Evolutionary conservation across 768 basidiomycete genomes (phyloP).

Genomic region (Leccinum incarnatum): DNA sequence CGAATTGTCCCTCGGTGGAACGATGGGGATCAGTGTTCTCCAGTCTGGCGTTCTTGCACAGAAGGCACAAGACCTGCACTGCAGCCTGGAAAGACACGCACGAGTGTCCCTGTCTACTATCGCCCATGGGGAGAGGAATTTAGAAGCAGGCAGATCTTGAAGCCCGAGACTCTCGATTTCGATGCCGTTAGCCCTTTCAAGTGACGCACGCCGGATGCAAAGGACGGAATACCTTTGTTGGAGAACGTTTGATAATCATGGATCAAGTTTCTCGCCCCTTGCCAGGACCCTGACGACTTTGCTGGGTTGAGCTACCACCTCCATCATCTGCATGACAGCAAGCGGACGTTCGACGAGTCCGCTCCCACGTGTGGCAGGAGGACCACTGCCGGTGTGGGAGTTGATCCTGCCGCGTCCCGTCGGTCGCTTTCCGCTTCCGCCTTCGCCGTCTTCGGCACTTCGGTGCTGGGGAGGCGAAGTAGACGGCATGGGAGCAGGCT

Average conservation of each 20-base stretch:
- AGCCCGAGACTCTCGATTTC: constrained; percentile 18
- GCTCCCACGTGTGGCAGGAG: constrained; percentile 23
- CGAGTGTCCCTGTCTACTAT: constrained; percentile 21
- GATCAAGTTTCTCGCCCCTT: constrained; percentile 81
- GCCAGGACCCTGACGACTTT: constrained; percentile 78
- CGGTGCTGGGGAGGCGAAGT: constrained; percentile 19
- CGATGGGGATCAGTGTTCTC: constrained; percentile 16
- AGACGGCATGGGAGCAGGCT: constrained; percentile 29
- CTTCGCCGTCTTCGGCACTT: constrained; percentile 34
- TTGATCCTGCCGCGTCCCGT: constrained; percentile 29
- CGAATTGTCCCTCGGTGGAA: constrained; percentile 21
- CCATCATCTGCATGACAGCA: constrained; percentile 82
- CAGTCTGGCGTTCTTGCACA: constrained; percentile 17
- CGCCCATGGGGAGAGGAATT: constrained; percentile 10
- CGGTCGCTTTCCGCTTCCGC: constrained; percentile 26
- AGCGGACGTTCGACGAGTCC: constrained; percentile 74
- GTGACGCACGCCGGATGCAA: not conserved
- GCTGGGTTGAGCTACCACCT: constrained; percentile 67
- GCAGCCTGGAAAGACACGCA: constrained; percentile 25
- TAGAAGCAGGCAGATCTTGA: constrained; percentile 19
- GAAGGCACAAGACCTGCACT: constrained; percentile 13
- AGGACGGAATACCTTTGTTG: constrained; percentile 11
- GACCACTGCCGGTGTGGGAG: constrained; percentile 19
- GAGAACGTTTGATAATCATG: constrained; percentile 12
- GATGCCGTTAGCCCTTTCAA: not conserved